phyloP scores from a whole-genome alignment of 139 green algal species.

The Pleodorina starrii region DNA sequence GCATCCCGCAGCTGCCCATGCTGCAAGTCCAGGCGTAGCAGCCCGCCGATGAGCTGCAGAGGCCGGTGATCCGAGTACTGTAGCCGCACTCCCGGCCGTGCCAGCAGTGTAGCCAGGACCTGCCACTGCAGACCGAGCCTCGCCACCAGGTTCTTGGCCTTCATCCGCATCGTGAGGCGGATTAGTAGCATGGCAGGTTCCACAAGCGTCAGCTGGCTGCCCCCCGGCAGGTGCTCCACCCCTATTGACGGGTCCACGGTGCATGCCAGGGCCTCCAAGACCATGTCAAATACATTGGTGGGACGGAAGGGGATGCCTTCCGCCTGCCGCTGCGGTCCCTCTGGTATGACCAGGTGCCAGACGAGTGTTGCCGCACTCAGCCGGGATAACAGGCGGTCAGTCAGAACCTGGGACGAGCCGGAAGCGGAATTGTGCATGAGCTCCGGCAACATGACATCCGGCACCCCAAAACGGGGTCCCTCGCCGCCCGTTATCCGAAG shows the following conservation, averaged over 20 bases:
- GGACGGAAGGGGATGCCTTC: no score
- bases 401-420: background rate
- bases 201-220: conserved; percentile 17
- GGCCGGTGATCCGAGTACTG: conserved; percentile 19
- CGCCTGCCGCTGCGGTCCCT: background rate
- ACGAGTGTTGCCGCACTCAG: conserved; percentile 10
- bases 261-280: background rate
- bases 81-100: background rate
- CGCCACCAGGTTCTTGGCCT: background rate
- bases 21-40: background rate
- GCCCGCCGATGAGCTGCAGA: background rate
- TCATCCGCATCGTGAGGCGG: background rate
- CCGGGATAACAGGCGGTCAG: conserved; percentile 14
- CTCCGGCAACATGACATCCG: background rate
- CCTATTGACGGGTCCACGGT: background rate
- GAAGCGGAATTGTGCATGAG: background rate
- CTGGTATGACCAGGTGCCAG: background rate
- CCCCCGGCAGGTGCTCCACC: conserved; percentile 16
- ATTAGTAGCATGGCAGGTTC: background rate
- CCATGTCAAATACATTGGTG: conserved; percentile 23
- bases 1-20: background rate
- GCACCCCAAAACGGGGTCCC: background rate
- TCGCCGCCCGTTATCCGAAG: background rate
- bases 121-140: background rate
- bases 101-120: background rate